Base-by-base conservation (phyloP, 2,329 filamentous ascomycete species). In the Fusarium phyllophilum region DNA sequence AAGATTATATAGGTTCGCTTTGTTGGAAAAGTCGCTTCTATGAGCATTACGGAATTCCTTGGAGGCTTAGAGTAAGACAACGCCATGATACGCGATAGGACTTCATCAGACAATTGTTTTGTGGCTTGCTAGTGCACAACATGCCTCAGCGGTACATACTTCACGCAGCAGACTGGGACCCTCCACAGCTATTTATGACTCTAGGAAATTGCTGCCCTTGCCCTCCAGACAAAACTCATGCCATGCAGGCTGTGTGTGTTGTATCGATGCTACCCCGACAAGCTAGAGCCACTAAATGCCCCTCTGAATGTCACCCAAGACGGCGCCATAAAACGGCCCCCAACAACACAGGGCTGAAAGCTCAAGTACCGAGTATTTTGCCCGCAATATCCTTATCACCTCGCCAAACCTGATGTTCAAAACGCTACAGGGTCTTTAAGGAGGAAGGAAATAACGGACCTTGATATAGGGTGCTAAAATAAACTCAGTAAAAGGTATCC, bases 261-360 rank as follows among this genome's bases (percentile, higher is more conserved):
- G 26, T 9, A 51, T 67, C 8, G 13, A 42, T 66, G 22, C 26
- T 24, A 67, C 44, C 29, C 26, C 15, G 22, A 12, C 10, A n/a
- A 36, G 39, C 51, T 41, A 9, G 33, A 46, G 44, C 39, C 65
- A 69, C 44, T 51, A 39, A 24, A 24, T 18, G 26, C 34, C 22
- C 11, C 38, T 7, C 20, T 54, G 14, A 14, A 54, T 54, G 51
- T 54, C 38, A 36, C 49, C 36, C 11, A 56, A 49, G n/a, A 45
- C n/a, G 34, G 57, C 29, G 18, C 45, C 24, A 5, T 38, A 26
- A 36, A n/a, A 52, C 14, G 51, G 39, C n/a, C 22, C 26, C 31
- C 17, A 33, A 29, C n/a, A 48, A 29, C 10, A 48, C 51, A 68
- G 46, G 66, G 66, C 64, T 68, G 64, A 67, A 38, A 4, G 8